Evolutionary conservation across 176 grass and related monocot species (phyloP).

Genomic region (Paspalum notatum): DNA sequence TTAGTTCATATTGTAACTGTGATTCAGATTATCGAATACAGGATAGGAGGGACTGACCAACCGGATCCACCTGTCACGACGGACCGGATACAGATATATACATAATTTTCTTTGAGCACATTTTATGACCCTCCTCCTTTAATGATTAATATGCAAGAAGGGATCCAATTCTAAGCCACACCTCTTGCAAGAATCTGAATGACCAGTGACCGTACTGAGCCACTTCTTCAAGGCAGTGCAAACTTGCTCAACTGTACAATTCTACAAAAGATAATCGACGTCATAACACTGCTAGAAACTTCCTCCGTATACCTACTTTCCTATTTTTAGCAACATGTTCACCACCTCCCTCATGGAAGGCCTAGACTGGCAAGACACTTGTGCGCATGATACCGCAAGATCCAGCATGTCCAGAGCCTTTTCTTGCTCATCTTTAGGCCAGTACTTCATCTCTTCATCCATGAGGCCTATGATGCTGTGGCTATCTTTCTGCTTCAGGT

Average conservation of each 20-base stretch:
- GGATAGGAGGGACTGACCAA: too few species aligned
- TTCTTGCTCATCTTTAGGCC: constrained; percentile 48
- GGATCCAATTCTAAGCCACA: not conserved
- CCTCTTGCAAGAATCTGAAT: not conserved
- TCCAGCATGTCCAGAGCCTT: constrained; percentile 52
- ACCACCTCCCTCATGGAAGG: constrained; percentile 73
- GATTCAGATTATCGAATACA: too few species aligned
- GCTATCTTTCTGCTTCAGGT: constrained; percentile 29
- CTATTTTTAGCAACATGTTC: constrained; percentile 45
- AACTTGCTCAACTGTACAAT: not conserved
- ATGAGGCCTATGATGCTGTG: constrained; percentile 32
- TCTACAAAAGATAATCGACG: not conserved
- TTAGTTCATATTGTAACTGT: too few species aligned
- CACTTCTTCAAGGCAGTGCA: not conserved
- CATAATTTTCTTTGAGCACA: not conserved
- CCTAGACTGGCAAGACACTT: constrained; percentile 42
- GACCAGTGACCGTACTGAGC: not conserved
- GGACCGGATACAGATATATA: not conserved
- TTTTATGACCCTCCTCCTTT: not conserved
- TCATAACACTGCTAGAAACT: not conserved
- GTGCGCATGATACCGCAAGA: constrained; percentile 55
- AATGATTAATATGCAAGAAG: not conserved
- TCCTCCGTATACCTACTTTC: not conserved
- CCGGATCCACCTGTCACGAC: too few species aligned
- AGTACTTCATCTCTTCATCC: constrained; percentile 59